phyloP scores from a whole-genome alignment of 371 early-diverging fungal species.

The Lichtheimia ramosa region DNA sequence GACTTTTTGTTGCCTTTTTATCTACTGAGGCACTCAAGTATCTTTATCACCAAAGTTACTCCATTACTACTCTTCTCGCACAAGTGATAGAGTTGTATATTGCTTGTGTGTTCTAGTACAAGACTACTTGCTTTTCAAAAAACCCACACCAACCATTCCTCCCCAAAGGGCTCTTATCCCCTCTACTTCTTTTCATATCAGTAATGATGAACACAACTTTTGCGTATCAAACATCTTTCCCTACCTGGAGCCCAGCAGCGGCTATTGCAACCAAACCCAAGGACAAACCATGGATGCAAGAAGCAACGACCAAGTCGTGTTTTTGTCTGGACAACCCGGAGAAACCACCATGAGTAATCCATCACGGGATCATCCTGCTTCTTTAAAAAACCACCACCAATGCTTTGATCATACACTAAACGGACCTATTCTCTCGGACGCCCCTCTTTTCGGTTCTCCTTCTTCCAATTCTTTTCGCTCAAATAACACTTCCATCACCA shows the following conservation, averaged over 20 bases:
- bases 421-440: not conserved
- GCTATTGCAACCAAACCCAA: too few species aligned
- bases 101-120: too few species aligned
- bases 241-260: too few species aligned
- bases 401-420: not conserved
- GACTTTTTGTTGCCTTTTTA: too few species aligned
- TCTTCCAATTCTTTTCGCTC: too few species aligned
- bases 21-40: too few species aligned
- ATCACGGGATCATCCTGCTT: not conserved
- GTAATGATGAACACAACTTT: not conserved
- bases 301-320: not conserved
- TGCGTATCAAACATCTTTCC: not conserved
- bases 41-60: too few species aligned
- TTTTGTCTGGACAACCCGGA: not conserved
- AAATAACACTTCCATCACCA: too few species aligned
- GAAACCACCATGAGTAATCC: conserved; percentile 2
- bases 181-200: not conserved
- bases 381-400: not conserved
- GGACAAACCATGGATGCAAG: too few species aligned
- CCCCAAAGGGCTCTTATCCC: not conserved
- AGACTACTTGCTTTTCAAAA: too few species aligned
- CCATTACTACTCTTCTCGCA: too few species aligned
- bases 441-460: not conserved
- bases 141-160: not conserved
- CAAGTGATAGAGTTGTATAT: too few species aligned